Evolutionary conservation across 1,139 yeast genomes (phyloP).

Genomic region (Candida glucosophila): DNA sequence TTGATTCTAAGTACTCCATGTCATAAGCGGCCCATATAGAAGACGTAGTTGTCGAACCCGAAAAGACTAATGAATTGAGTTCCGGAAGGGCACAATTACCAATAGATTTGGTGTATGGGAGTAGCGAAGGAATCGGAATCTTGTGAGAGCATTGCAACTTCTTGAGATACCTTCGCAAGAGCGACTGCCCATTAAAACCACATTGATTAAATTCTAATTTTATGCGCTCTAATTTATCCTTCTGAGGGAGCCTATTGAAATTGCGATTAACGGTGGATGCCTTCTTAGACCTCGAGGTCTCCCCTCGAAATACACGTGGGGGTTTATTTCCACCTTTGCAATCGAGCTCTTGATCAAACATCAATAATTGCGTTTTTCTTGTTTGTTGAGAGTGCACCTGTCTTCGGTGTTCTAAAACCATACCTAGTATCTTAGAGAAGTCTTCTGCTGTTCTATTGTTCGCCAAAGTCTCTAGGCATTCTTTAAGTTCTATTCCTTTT

Average conservation of each 20-base stretch:
- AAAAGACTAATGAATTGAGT: neutral
- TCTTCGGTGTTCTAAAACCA: too few relatives aligned
- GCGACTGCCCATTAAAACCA: constrained; percentile 7
- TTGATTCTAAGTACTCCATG: constrained; percentile 21
- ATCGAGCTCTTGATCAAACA: constrained; percentile 2
- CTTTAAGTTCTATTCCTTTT: neutral
- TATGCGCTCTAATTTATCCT: constrained; percentile 4
- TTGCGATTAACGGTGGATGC: neutral
- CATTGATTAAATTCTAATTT: constrained; percentile 4
- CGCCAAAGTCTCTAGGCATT: neutral
- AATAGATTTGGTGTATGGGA: constrained; percentile 20
- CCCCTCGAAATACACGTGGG: constrained; percentile 5
- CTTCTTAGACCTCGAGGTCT: constrained; percentile 2
- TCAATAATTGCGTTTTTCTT: constrained; percentile 5
- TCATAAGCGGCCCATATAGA: constrained; percentile 29
- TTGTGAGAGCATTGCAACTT: constrained; percentile 16
- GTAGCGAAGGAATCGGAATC: constrained; percentile 25
- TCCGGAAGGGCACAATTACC: constrained; percentile 4
- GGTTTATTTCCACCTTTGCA: constrained; percentile 5
- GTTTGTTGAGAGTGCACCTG: too few relatives aligned
- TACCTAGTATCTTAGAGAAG: too few relatives aligned
- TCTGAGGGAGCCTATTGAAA: neutral
- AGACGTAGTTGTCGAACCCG: constrained; percentile 3
- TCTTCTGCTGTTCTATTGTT: constrained; percentile 1
- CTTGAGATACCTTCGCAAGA: constrained; percentile 22